Percentiles rank a stretch among this genome's conserved stretches.
These are phyloP conservation scores for Priceomyces melissophilus DNA, from an alignment of 805 yeast species.

Conservation along the genomic window DNA sequence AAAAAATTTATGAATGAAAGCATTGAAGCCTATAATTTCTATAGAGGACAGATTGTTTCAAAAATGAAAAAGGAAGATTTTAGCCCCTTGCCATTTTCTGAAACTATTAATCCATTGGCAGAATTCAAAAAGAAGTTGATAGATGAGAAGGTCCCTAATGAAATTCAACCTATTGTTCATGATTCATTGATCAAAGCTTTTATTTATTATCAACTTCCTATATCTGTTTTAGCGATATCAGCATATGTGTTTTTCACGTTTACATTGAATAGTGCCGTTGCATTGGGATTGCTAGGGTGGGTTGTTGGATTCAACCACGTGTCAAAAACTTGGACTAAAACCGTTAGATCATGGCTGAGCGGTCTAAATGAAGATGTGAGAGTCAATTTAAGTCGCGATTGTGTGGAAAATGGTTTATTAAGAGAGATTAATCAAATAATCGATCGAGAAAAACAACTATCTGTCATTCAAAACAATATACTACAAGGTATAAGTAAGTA, in stretches of 20 bases:
- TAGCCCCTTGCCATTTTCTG: constrained; percentile 14
- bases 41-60: constrained; percentile 35
- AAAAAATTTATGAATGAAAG: constrained; percentile 35
- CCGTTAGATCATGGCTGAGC: constrained; percentile 26
- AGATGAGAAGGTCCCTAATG: constrained; percentile 22
- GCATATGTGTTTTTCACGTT: constrained; percentile 34
- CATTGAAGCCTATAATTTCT: constrained; percentile 34
- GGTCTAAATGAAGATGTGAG: constrained; percentile 34
- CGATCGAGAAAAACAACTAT: constrained; percentile 15
- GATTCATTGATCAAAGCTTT: constrained; percentile 25
- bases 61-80: constrained; percentile 24
- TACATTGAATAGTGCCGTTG: constrained; percentile 27
- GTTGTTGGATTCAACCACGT: constrained; percentile 41
- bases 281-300: constrained; percentile 36
- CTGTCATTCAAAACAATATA: constrained; percentile 12
- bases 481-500: constrained; percentile 10
- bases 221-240: constrained; percentile 25
- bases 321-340: constrained; percentile 32
- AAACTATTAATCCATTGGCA: constrained; percentile 26
- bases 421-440: constrained; percentile 28
- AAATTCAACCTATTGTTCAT: constrained; percentile 38
- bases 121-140: constrained; percentile 29
- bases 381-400: constrained; percentile 28
- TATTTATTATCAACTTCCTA: constrained; percentile 36
- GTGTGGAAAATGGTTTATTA: constrained; percentile 36